A percentile compares a stretch with the other conserved stretches of the same genome.
Conservation (phyloP, 1,284 basidiomycete genomes). For the Ganoderma boninense region DNA sequence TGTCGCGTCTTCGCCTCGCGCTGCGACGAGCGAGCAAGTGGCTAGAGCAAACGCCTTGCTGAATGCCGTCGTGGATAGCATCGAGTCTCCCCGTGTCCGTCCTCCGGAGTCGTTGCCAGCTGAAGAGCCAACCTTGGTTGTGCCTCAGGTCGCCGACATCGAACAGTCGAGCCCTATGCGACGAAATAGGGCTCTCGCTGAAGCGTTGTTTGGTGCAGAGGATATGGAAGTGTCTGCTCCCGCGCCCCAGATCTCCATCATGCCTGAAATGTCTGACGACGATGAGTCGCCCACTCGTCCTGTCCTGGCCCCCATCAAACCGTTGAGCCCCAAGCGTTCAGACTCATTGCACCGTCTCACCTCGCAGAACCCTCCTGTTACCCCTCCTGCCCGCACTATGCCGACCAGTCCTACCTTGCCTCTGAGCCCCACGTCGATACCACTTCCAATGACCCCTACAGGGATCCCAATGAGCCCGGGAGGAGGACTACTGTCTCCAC, state of each 20-base stretch:
- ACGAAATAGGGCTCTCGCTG: slow-evolving; percentile 74
- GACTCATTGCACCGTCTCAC: slow-evolving; percentile 23
- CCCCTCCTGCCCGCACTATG: slow-evolving; percentile 18
- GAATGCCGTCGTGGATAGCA: slow-evolving; percentile 73
- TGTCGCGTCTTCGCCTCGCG: slow-evolving; percentile 24
- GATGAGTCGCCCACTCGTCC: slow-evolving; percentile 24
- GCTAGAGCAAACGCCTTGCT: slow-evolving; percentile 71
- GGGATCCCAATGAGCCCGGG: not conserved
- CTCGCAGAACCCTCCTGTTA: slow-evolving; percentile 8
- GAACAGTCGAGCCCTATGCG: slow-evolving; percentile 55
- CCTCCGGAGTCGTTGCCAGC: slow-evolving; percentile 32
- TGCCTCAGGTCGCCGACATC: slow-evolving; percentile 35
- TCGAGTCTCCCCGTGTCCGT: slow-evolving; percentile 54
- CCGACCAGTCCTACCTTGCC: slow-evolving; percentile 10
- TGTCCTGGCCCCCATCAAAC: slow-evolving; percentile 16
- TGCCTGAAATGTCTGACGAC: slow-evolving; percentile 28
- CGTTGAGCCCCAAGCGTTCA: slow-evolving; percentile 28
- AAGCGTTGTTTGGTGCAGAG: slow-evolving; percentile 71
- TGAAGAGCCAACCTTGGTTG: slow-evolving; percentile 39
- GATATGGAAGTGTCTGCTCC: slow-evolving; percentile 43
- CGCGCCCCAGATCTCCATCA: slow-evolving; percentile 30
- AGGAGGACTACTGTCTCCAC: slow-evolving; percentile 18
- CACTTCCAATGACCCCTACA: not conserved
- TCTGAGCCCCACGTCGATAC: not conserved
- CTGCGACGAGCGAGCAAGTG: slow-evolving; percentile 42